A percentile compares a stretch with the other conserved stretches of the same genome.
Evolutionary conservation across 129 eudicot genomes (phyloP).

Genomic region (Pulicaria dysenterica): DNA sequence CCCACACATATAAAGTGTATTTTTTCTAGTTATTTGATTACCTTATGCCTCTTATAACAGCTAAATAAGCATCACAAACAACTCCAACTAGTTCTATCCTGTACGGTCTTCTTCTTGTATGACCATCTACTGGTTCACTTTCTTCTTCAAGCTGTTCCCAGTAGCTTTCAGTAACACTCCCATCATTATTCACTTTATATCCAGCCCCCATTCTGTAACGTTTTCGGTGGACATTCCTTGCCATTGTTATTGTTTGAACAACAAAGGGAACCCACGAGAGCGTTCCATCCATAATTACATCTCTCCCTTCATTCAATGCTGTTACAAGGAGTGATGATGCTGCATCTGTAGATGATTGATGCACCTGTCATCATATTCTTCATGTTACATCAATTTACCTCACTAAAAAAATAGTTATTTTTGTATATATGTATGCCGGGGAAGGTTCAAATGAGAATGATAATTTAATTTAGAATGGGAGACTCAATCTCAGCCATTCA

Average conservation of each 20-base stretch:
- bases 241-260: conserved; percentile 97
- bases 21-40: conserved; percentile 6
- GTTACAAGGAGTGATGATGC: conserved; percentile 99
- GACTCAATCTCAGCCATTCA: too few species aligned
- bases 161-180: conserved; percentile 74
- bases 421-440: not conserved
- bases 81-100: conserved; percentile 94
- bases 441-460: not conserved
- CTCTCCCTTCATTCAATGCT: conserved; percentile 92
- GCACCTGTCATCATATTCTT: conserved; percentile 57
- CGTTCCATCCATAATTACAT: conserved; percentile 99
- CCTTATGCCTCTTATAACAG: conserved; percentile 96
- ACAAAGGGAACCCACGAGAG: conserved; percentile 99
- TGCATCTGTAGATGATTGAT: conserved; percentile 98
- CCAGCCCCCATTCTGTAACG: conserved; percentile 98
- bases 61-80: conserved; percentile 94
- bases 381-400: not conserved
- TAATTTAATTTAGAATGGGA: too few species aligned
- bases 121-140: conserved; percentile 55
- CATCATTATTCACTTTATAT: conserved; percentile 63
- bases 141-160: conserved; percentile 95
- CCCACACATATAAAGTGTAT: not conserved
- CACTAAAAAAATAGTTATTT: not conserved
- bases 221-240: conserved; percentile 79
- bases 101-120: conserved; percentile 70